Evolutionary conservation across 1,139 yeast species (phyloP).

Genomic region (Hyphopichia burtonii): DNA sequence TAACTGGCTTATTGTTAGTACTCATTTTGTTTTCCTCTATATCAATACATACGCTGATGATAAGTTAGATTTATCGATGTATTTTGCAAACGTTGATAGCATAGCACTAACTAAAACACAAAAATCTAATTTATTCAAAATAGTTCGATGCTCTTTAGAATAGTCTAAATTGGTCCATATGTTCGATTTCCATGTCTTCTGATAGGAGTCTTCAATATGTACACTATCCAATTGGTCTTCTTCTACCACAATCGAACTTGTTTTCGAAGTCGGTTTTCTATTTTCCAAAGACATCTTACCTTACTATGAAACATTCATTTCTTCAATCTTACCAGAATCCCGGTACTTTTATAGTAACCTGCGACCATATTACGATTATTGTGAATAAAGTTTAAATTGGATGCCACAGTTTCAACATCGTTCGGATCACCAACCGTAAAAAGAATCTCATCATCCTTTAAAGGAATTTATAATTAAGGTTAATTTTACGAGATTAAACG

Average conservation of each 20-base stretch:
- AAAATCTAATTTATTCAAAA: slow-evolving; percentile 10
- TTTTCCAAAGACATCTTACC: not conserved
- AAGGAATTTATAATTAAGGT: too few relatives aligned
- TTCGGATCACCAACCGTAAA: too few relatives aligned
- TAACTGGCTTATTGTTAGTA: slow-evolving; percentile 27
- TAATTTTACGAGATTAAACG: too few relatives aligned
- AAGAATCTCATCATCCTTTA: too few relatives aligned
- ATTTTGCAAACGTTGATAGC: slow-evolving; percentile 33
- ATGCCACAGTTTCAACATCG: too few relatives aligned
- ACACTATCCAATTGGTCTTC: not conserved
- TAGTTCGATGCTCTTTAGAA: not conserved
- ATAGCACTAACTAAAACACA: slow-evolving; percentile 12
- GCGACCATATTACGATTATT: too few relatives aligned
- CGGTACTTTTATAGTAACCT: too few relatives aligned
- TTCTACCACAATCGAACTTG: not conserved
- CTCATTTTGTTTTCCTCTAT: slow-evolving; percentile 23
- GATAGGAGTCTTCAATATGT: not conserved
- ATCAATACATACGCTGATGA: slow-evolving; percentile 28
- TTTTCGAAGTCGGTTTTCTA: not conserved
- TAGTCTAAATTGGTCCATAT: slow-evolving; percentile 1
- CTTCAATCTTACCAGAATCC: too few relatives aligned
- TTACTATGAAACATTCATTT: too few relatives aligned
- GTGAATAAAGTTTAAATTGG: too few relatives aligned
- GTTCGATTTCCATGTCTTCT: slow-evolving; percentile 1
- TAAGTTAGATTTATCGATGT: slow-evolving; percentile 19